Conservation (phyloP, 352 stramenopile genomes). For the Phytopythium kandeliae region DNA sequence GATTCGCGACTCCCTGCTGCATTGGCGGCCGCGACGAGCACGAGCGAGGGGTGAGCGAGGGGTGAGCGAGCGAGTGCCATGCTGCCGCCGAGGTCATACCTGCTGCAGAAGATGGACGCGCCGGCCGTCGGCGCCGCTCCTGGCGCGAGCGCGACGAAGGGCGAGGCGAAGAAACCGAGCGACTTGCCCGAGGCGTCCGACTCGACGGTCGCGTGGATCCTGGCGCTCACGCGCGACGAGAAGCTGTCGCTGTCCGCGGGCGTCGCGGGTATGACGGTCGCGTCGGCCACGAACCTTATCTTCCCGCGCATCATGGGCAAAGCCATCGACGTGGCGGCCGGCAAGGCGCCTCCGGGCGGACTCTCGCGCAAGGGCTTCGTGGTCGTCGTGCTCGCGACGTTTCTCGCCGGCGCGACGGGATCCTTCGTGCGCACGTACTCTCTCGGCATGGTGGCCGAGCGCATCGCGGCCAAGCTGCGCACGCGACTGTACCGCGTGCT, state of each 20-base stretch:
- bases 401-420: slow-evolving; percentile 75
- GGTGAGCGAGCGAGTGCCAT: slow-evolving; percentile 14
- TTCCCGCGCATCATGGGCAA: slow-evolving; percentile 89
- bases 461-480: slow-evolving; percentile 77
- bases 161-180: not conserved
- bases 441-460: slow-evolving; percentile 84
- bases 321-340: slow-evolving; percentile 78
- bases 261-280: slow-evolving; percentile 76
- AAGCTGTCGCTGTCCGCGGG: slow-evolving; percentile 57
- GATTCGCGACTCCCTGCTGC: too few relatives aligned
- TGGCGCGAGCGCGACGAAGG: not conserved
- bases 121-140: slow-evolving; percentile 10
- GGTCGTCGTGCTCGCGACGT: slow-evolving; percentile 77
- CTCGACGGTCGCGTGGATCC: slow-evolving; percentile 64
- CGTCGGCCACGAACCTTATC: slow-evolving; percentile 84
- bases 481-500: slow-evolving; percentile 69
- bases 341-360: slow-evolving; percentile 57
- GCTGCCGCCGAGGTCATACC: slow-evolving; percentile 60
- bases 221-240: slow-evolving; percentile 63
- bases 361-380: slow-evolving; percentile 86
- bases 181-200: slow-evolving; percentile 5
- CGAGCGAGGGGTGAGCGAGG: too few relatives aligned
- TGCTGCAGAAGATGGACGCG: slow-evolving; percentile 60
- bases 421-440: slow-evolving; percentile 88
- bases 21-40: too few relatives aligned